Conservation (phyloP, 2,329 filamentous ascomycete species). For the Clonostachys rhizophaga region DNA sequence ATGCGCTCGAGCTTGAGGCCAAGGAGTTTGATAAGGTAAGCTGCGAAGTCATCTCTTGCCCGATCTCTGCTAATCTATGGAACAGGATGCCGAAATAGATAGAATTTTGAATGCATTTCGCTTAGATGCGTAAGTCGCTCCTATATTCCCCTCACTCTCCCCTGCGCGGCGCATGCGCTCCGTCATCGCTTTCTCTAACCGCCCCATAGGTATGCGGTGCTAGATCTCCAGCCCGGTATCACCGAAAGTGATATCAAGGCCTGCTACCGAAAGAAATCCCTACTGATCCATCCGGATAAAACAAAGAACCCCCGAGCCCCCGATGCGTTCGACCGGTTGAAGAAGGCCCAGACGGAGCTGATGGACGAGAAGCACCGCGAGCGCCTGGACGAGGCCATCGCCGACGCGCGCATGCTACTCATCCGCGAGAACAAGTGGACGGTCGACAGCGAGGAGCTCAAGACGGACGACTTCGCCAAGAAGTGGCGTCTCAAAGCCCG, state of each 20-base stretch:
- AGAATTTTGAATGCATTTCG: conserved; percentile 89
- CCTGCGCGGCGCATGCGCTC: background rate
- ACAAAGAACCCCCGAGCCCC: conserved; percentile 86
- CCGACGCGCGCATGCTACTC: conserved; percentile 89
- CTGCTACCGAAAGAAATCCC: conserved; percentile 93
- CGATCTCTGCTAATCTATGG: background rate
- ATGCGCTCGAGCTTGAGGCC: conserved; percentile 75
- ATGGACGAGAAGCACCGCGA: conserved; percentile 91
- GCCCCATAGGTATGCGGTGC: conserved; percentile 73
- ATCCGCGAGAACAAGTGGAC: conserved; percentile 95
- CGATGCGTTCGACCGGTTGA: conserved; percentile 93
- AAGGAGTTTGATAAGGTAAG: conserved; percentile 87
- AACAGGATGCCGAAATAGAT: conserved; percentile 88
- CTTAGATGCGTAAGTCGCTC: conserved; percentile 49
- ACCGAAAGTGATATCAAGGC: conserved; percentile 95
- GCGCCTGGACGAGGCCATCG: conserved; percentile 88
- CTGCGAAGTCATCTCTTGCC: background rate
- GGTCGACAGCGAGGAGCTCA: conserved; percentile 79
- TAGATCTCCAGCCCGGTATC: conserved; percentile 92
- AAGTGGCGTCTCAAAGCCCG: conserved; percentile 90
- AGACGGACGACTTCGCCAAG: conserved; percentile 75
- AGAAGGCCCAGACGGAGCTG: conserved; percentile 87
- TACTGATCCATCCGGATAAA: conserved; percentile 98
- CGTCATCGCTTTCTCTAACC: conserved; percentile 2
- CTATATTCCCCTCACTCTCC: background rate